Evolutionary conservation across 2,329 filamentous ascomycete species (phyloP).

Genomic region (Graphilbum fragrans): DNA sequence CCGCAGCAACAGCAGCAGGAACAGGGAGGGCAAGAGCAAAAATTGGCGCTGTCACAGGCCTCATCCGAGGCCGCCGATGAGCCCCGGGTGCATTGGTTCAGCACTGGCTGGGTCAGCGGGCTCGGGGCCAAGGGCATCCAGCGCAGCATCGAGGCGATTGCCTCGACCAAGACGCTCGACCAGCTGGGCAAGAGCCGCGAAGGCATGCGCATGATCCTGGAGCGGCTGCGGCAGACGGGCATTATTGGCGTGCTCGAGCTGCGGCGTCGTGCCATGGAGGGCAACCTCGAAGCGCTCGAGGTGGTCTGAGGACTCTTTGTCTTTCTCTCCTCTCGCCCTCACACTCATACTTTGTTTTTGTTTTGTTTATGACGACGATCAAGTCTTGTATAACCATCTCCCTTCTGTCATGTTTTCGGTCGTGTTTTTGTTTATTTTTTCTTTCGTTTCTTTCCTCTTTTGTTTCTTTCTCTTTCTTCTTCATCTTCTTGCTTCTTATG

Average conservation of each 20-base stretch:
- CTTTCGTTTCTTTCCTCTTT: not conserved
- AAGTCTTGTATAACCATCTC: not conserved
- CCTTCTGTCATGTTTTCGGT: not conserved
- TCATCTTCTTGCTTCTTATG: no score
- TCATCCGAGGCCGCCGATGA: conserved; percentile 21
- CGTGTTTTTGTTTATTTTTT: not conserved
- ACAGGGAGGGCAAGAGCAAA: conserved; percentile 15
- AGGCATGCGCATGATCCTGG: conserved; percentile 72
- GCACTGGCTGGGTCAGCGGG: conserved; percentile 27
- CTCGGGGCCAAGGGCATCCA: conserved; percentile 65
- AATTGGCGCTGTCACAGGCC: conserved; percentile 1
- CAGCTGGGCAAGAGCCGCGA: conserved; percentile 71
- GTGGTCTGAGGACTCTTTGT: conserved; percentile 1
- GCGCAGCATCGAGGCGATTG: conserved; percentile 67
- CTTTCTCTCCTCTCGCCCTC: not conserved
- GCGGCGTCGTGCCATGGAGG: conserved; percentile 30
- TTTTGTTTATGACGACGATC: not conserved
- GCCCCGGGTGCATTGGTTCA: conserved; percentile 18
- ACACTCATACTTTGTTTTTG: not conserved
- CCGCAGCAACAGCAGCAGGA: conserved; percentile 5
- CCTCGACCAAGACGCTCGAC: conserved; percentile 63
- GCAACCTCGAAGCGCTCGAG: conserved; percentile 18
- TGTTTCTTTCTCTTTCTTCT: no score
- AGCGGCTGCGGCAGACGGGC: conserved; percentile 49
- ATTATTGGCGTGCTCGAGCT: conserved; percentile 47